Evolutionary conservation across 306 rosid genomes (phyloP).

Genomic region (Alnus rubra): DNA sequence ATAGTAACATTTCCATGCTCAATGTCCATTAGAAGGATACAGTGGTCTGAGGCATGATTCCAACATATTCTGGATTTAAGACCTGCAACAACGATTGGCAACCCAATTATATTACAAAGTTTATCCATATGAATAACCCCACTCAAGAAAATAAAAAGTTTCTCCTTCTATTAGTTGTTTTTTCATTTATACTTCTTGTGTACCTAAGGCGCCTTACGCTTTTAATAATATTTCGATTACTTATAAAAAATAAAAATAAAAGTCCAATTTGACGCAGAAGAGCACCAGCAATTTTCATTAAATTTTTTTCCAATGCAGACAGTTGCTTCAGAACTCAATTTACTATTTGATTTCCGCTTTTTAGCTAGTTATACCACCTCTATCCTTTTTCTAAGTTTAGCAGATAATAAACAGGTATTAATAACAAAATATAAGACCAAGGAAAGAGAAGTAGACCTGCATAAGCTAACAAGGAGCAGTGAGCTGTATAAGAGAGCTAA

Average conservation of each 20-base stretch:
- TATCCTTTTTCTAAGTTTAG: neutral
- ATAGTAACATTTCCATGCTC: neutral
- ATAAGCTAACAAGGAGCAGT: neutral
- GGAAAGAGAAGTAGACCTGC: neutral
- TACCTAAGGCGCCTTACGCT: too few species aligned
- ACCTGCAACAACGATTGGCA: neutral
- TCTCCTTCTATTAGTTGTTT: too few species aligned
- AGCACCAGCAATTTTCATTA: neutral
- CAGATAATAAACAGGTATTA: neutral
- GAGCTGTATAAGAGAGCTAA: neutral
- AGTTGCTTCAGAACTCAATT: neutral
- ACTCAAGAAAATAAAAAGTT: neutral
- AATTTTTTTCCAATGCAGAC: neutral
- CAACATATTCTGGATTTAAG: neutral
- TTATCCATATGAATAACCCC: neutral
- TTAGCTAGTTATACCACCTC: neutral
- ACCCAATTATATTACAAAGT: neutral
- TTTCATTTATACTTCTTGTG: too few species aligned
- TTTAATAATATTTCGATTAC: too few species aligned
- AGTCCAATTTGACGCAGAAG: neutral
- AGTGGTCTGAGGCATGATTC: neutral
- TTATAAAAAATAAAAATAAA: neutral
- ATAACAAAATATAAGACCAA: neutral
- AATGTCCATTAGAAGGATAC: neutral
- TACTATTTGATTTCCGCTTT: neutral